These are phyloP conservation scores for Lentinula aciculospora DNA, from an alignment of 768 basidiomycete genomes.

Conservation along the genomic window DNA sequence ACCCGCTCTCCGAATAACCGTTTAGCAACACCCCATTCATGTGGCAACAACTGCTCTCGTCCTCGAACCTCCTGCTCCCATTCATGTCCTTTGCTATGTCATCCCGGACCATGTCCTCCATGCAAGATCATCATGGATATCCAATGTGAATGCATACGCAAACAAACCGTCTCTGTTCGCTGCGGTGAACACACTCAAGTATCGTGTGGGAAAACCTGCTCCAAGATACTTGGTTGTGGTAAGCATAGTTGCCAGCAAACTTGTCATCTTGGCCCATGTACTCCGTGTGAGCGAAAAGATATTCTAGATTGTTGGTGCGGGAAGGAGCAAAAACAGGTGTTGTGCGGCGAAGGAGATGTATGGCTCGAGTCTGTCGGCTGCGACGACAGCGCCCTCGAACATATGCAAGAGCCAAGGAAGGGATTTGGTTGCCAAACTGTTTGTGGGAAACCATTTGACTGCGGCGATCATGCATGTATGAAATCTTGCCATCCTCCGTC, in stretches of 20 bases:
- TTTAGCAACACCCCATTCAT: constrained; percentile 72
- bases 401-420: constrained; percentile 11
- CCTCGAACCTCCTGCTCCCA: constrained; percentile 64
- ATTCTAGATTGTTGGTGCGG: constrained; percentile 77
- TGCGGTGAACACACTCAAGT: constrained; percentile 42
- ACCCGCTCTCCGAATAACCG: constrained; percentile 68
- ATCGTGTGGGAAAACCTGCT: constrained; percentile 41
- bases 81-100: constrained; percentile 79
- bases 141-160: constrained; percentile 76
- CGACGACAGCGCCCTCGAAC: constrained; percentile 54
- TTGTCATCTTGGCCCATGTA: constrained; percentile 80
- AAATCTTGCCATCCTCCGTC: constrained; percentile 77
- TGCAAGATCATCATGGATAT: constrained; percentile 75
- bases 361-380: constrained; percentile 42
- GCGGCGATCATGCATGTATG: constrained; percentile 69
- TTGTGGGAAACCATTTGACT: constrained; percentile 62
- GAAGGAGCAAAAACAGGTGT: constrained; percentile 46
- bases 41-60: constrained; percentile 64
- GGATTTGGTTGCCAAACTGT: neutral
- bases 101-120: constrained; percentile 95
- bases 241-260: constrained; percentile 61
- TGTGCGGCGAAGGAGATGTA: constrained; percentile 41
- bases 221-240: constrained; percentile 52
- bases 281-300: constrained; percentile 52
- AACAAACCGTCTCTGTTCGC: constrained; percentile 49